Evolutionary conservation across 495 filamentous ascomycete genomes (phyloP).

Genomic region (Penicillium arizonense): DNA sequence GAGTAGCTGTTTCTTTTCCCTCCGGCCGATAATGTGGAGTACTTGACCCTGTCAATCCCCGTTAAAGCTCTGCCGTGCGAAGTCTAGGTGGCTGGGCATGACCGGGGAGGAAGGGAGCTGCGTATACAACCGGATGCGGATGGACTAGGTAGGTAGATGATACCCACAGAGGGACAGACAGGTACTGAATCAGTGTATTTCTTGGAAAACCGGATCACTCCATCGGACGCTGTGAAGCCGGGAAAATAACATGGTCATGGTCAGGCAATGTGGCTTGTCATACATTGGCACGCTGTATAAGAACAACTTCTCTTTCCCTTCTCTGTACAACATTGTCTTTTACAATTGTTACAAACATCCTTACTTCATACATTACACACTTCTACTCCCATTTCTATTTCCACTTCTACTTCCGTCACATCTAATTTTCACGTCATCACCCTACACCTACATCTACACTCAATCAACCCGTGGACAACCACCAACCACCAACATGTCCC

Average conservation of each 20-base stretch:
- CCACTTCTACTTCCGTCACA: background rate
- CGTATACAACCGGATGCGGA: background rate
- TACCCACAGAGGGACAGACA: too few species aligned
- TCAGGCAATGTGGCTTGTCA: constrained; percentile 1
- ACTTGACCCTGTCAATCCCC: too few species aligned
- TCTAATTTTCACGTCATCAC: background rate
- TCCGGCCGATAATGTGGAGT: too few species aligned
- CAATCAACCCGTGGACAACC: background rate
- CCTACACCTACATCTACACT: background rate
- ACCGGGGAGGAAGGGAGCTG: background rate
- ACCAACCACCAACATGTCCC: constrained; percentile 19
- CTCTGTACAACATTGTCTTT: background rate
- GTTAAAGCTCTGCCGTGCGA: too few species aligned
- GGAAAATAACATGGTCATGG: background rate
- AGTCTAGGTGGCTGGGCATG: background rate
- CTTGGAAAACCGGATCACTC: background rate
- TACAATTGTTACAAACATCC: too few species aligned
- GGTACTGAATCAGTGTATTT: too few species aligned
- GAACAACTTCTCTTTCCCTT: background rate
- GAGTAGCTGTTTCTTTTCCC: too few species aligned
- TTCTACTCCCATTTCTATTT: background rate
- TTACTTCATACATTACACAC: background rate
- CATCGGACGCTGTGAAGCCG: background rate
- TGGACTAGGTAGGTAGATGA: too few species aligned
- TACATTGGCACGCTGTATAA: background rate